Conservation (phyloP, 2,329 filamentous ascomycete species). For the Sclerotinia minor region DNA sequence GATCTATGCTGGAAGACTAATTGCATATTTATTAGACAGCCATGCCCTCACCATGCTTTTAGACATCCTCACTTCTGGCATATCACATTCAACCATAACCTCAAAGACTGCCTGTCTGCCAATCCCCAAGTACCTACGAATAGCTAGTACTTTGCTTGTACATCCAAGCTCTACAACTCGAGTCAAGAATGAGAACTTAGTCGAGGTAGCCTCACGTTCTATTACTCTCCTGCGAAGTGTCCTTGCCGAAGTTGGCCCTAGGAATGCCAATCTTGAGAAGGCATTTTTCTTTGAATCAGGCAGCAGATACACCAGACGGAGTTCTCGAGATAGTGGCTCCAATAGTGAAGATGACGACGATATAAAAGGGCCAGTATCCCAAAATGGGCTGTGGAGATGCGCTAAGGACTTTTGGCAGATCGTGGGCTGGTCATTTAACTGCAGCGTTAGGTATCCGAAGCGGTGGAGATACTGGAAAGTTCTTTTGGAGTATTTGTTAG, state of each 20-base stretch:
- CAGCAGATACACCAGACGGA: slow-evolving; percentile 36
- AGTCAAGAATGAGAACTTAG: slow-evolving; percentile 57
- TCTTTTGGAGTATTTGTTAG: slow-evolving; percentile 79
- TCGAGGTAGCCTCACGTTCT: slow-evolving; percentile 63
- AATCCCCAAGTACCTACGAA: slow-evolving; percentile 69
- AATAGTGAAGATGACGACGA: slow-evolving; percentile 47
- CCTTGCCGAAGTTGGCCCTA: slow-evolving; percentile 63
- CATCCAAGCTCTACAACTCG: slow-evolving; percentile 80
- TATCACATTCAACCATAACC: slow-evolving; percentile 42
- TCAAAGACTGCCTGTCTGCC: slow-evolving; percentile 60
- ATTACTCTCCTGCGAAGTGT: slow-evolving; percentile 70
- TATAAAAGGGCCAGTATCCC: slow-evolving; percentile 61
- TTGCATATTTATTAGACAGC: slow-evolving; percentile 45
- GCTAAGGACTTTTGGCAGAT: slow-evolving; percentile 87
- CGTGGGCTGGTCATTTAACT: slow-evolving; percentile 91
- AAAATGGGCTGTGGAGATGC: slow-evolving; percentile 68
- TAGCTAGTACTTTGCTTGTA: slow-evolving; percentile 78
- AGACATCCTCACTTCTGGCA: slow-evolving; percentile 59
- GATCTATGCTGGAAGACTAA: slow-evolving; percentile 1
- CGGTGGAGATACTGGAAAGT: slow-evolving; percentile 80
- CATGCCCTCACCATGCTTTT: slow-evolving; percentile 65
- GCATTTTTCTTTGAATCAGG: slow-evolving; percentile 66
- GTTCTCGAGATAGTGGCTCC: slow-evolving; percentile 44
- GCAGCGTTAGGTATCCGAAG: slow-evolving; percentile 68
- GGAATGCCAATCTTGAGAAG: slow-evolving; percentile 66